Conservation (phyloP, 2,329 filamentous ascomycete genomes). For the Botrytis cinerea region DNA sequence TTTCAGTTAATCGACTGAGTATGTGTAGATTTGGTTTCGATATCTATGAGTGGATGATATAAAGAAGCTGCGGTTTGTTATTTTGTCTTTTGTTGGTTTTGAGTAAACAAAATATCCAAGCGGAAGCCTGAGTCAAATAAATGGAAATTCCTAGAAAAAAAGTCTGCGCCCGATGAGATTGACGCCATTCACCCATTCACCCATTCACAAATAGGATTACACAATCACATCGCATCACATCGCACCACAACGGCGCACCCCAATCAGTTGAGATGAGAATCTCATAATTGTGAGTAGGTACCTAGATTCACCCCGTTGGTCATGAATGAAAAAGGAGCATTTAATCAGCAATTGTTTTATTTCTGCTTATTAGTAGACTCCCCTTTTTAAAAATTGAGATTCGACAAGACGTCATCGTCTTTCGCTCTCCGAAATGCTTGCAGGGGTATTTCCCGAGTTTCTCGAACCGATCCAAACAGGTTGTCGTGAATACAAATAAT, state of each 20-base stretch:
- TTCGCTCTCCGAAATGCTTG: not conserved
- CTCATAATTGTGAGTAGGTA: not conserved
- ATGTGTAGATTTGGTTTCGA: not conserved
- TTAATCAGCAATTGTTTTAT: not conserved
- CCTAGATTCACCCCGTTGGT: not conserved
- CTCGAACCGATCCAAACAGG: not conserved
- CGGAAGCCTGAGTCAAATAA: not conserved
- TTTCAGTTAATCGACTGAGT: not conserved
- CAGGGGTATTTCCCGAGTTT: not conserved
- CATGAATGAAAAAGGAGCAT: not conserved
- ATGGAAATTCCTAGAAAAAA: not conserved
- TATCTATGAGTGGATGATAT: not conserved
- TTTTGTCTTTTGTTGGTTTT: slow-evolving; percentile 8
- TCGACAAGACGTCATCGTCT: not conserved
- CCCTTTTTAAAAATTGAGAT: not conserved
- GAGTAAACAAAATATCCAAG: slow-evolving; percentile 4
- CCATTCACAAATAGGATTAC: not conserved
- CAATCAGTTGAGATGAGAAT: not conserved
- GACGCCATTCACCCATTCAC: slow-evolving; percentile 16
- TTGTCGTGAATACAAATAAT: not conserved
- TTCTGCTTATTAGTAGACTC: too few species aligned
- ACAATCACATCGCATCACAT: not conserved
- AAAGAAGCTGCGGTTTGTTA: not conserved
- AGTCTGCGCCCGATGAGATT: slow-evolving; percentile 5
- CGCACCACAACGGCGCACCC: not conserved